Evolutionary conservation across 169 alveolate species (phyloP), one percentile per base, ranked within the genome.

Genomic region (Blepharisma undulans): DNA sequence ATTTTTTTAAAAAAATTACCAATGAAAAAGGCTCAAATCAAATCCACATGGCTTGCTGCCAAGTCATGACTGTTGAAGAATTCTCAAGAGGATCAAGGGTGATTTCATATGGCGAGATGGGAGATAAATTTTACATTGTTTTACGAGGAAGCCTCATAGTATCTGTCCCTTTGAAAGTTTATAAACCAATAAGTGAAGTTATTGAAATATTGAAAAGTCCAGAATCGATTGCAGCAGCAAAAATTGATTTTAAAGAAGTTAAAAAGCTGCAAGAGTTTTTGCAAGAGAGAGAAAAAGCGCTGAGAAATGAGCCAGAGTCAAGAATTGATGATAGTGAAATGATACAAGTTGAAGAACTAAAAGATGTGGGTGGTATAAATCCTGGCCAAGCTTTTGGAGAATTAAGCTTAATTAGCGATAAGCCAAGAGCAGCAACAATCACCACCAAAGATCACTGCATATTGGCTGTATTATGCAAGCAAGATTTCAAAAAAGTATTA

Each of bases 401-500:
- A 86, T 76, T 91, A 71, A 96, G 97, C n/a, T 90, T 95, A 34
- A 90, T 96, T 16, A 88, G 80, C 30, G 89, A 92, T 66, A 93
- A 87, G 32, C 95, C 96, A 33, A 78, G 98, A 89, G 78, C 92
- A 90, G 98, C 98, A 0, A 94, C 96, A 32, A 92, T 96, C 34
- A 91, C 84, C 32, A 93, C 96, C 34, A 92, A 90, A 48, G 76
- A 66, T 18, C 71, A 85, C 22, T 91, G 95, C 61, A 86, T 88
- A 22, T 92, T 96, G 89, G 95, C 94, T 19, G 93, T 93, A n/a
- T 36, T 96, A n/a, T 91, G 84, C 29, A 94, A 93, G 74, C 84
- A 87, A 27, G 95, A 94, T 71, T 96, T 89, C 89, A 76, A 89
- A 60, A 84, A 88, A 32, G 84, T 93, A 21, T 88, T 96, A 16